Percentiles rank a stretch among this genome's conserved stretches.
phyloP scores from a whole-genome alignment of 106 monocot species.

The Dactylorhiza incarnata region DNA sequence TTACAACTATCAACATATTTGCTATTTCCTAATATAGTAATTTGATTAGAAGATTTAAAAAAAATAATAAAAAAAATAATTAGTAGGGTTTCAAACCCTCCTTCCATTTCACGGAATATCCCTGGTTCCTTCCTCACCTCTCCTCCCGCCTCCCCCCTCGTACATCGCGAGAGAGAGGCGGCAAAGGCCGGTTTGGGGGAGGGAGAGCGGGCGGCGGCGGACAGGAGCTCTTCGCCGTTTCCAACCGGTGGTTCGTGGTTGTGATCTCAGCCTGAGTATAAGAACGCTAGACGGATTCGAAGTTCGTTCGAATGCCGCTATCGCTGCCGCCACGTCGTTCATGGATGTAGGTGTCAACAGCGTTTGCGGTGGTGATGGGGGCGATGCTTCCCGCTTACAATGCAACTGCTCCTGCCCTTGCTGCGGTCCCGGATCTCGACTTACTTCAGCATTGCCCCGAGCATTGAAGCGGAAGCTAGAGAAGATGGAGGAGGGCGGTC shows the following conservation, averaged over 20 bases:
- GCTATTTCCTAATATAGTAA: not conserved
- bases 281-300: not conserved
- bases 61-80: not conserved
- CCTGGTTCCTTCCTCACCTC: constrained; percentile 1
- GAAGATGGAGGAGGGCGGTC: constrained; percentile 1
- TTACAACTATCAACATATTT: not conserved
- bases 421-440: not conserved
- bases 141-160: not conserved
- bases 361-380: not conserved
- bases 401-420: not conserved
- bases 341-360: not conserved
- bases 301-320: not conserved
- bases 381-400: not conserved
- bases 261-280: too few relatives aligned
- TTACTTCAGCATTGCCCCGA: not conserved
- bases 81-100: constrained; percentile 4
- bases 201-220: constrained; percentile 1
- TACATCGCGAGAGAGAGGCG: not conserved
- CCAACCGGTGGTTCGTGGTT: not conserved
- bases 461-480: constrained; percentile 8
- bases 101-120: not conserved
- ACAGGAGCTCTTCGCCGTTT: not conserved
- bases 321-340: not conserved
- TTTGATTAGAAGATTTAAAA: not conserved
- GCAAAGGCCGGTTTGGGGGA: not conserved